A percentile compares a stretch with the other conserved stretches of the same genome.
These are phyloP conservation scores for Striga hermonthica DNA, from an alignment of 305 asterid genomes.

Conservation along the genomic window DNA sequence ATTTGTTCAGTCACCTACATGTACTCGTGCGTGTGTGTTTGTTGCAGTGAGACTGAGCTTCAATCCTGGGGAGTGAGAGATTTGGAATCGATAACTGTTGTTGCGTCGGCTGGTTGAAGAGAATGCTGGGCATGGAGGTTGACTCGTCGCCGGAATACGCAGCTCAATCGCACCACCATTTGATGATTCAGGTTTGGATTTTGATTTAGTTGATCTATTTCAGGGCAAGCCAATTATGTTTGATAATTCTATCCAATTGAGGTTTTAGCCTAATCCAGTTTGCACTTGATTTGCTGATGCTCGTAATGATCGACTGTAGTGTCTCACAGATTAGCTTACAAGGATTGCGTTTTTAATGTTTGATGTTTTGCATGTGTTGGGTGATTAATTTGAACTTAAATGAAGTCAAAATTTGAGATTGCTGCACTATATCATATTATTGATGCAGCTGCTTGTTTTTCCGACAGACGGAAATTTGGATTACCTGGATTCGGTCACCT, in stretches of 20 bases:
- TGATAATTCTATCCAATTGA: slow-evolving; percentile 20
- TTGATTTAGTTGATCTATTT: slow-evolving; percentile 16
- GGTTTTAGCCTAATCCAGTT: slow-evolving; percentile 19
- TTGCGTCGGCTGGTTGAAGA: slow-evolving; percentile 58
- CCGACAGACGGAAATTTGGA: too few species aligned
- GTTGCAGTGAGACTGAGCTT: slow-evolving; percentile 38
- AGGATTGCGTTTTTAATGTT: not conserved
- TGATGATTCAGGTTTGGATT: slow-evolving; percentile 42
- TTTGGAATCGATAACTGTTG: slow-evolving; percentile 39
- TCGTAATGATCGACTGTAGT: too few species aligned
- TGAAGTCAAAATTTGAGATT: too few species aligned
- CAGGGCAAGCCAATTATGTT: not conserved
- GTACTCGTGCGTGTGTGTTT: slow-evolving; percentile 17
- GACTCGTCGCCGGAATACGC: slow-evolving; percentile 51
- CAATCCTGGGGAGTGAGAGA: slow-evolving; percentile 63
- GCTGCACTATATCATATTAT: too few species aligned
- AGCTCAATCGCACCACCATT: slow-evolving; percentile 37
- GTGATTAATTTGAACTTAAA: too few species aligned
- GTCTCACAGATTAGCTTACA: not conserved
- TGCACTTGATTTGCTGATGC: slow-evolving; percentile 1
- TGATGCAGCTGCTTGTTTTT: too few species aligned
- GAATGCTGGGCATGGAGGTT: slow-evolving; percentile 55
- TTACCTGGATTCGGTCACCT: too few species aligned
- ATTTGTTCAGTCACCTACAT: slow-evolving; percentile 16
- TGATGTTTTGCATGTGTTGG: too few species aligned